phyloP scores from a whole-genome alignment of 148 eudicot genomes.

The Agrostemma githago region DNA sequence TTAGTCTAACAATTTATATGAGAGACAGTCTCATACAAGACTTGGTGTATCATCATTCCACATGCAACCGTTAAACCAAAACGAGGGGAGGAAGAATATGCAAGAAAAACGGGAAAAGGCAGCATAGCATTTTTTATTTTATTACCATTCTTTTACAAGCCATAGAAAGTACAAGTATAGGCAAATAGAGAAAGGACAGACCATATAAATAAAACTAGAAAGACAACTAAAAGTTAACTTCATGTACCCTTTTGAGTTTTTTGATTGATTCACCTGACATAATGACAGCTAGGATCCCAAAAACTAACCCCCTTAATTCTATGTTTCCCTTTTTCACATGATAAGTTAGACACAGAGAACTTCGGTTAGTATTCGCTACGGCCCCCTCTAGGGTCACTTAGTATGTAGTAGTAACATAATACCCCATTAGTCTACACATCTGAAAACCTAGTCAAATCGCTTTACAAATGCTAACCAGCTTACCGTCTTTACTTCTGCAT shows the following conservation, averaged over 20 bases:
- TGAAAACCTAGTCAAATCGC: slow-evolving; percentile 28
- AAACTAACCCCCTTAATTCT: slow-evolving; percentile 5
- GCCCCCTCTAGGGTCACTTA: slow-evolving; percentile 13
- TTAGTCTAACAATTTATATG: no score
- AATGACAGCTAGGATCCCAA: slow-evolving; percentile 11
- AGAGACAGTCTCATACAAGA: not conserved
- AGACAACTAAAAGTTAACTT: slow-evolving; percentile 14
- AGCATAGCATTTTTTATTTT: not conserved
- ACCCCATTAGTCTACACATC: slow-evolving; percentile 32
- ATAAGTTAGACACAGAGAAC: slow-evolving; percentile 35
- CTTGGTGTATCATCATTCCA: not conserved
- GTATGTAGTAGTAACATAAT: slow-evolving; percentile 27
- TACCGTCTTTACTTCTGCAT: slow-evolving; percentile 28
- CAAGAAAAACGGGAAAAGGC: not conserved
- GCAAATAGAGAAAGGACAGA: slow-evolving; percentile 11
- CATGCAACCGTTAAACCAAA: no score
- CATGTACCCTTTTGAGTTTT: slow-evolving; percentile 6
- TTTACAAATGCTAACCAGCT: slow-evolving; percentile 34
- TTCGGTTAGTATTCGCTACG: slow-evolving; percentile 27
- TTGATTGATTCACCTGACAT: not conserved
- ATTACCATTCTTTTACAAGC: slow-evolving; percentile 18
- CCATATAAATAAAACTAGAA: slow-evolving; percentile 5
- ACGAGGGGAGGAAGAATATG: not conserved
- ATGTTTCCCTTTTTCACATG: slow-evolving; percentile 17
- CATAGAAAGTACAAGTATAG: slow-evolving; percentile 8